These are phyloP conservation scores for Colletotrichum acutatum DNA, from an alignment of 2,329 filamentous ascomycete species.

Conservation along the genomic window DNA sequence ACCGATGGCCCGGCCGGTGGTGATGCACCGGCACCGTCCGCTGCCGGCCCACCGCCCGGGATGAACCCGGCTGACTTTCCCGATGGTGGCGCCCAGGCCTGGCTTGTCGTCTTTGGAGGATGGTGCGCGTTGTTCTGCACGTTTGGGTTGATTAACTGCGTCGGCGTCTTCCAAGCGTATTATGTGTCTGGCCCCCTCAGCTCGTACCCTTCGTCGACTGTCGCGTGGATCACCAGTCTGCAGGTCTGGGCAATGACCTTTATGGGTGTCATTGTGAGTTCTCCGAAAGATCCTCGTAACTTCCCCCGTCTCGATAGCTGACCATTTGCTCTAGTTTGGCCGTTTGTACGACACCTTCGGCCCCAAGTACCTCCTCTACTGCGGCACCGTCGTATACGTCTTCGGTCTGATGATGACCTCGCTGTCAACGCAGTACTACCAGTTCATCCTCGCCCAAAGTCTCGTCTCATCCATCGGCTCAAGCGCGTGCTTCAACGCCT, in stretches of 20 bases:
- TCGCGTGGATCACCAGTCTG: slow-evolving; percentile 70
- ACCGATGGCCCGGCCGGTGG: slow-evolving; percentile 7
- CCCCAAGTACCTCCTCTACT: slow-evolving; percentile 65
- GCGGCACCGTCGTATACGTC: slow-evolving; percentile 67
- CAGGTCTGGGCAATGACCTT: slow-evolving; percentile 61
- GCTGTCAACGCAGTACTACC: slow-evolving; percentile 57
- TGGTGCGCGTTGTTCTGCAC: slow-evolving; percentile 57
- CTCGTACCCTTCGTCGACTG: slow-evolving; percentile 59
- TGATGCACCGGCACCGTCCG: slow-evolving; percentile 18
- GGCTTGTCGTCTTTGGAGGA: slow-evolving; percentile 64
- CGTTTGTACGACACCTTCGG: slow-evolving; percentile 74
- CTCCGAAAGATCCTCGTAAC: no score
- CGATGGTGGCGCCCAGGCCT: slow-evolving; percentile 68
- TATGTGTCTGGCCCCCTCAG: slow-evolving; percentile 62
- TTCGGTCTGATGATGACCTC: slow-evolving; percentile 75
- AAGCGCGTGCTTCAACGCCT: slow-evolving; percentile 54
- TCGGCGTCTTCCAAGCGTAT: slow-evolving; percentile 69
- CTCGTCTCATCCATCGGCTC: slow-evolving; percentile 55
- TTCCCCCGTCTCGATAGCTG: slow-evolving; percentile 6
- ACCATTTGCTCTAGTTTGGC: slow-evolving; percentile 54
- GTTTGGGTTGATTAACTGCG: slow-evolving; percentile 56
- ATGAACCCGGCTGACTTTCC: slow-evolving; percentile 64
- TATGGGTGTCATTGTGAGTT: slow-evolving; percentile 58
- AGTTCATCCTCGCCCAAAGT: slow-evolving; percentile 56
- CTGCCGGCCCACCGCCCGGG: slow-evolving; percentile 16